A percentile compares a stretch with the other conserved stretches of the same genome.
Conservation (phyloP, 441 rosid species). For the Hypseocharis bilobata region DNA sequence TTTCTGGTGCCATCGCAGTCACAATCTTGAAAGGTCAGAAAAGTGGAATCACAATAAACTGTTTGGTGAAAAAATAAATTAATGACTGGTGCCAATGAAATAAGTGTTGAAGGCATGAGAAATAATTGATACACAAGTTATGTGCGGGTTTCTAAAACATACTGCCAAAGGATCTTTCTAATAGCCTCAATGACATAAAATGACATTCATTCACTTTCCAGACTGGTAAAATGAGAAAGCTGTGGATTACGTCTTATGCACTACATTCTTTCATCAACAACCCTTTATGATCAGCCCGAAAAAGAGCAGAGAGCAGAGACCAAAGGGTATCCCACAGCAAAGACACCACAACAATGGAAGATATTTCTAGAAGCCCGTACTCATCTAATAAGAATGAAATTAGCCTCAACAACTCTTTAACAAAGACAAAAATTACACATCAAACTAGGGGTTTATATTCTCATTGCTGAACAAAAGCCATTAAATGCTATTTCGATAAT, state of each 20-base stretch:
- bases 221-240: not conserved
- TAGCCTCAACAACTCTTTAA: not conserved
- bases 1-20: not conserved
- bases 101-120: not conserved
- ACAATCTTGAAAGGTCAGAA: too few species aligned
- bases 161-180: not conserved
- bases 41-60: too few species aligned
- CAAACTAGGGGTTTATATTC: too few species aligned
- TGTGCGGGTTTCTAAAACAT: not conserved
- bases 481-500: too few species aligned
- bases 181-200: too few species aligned
- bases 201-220: not conserved
- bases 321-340: not conserved
- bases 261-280: not conserved
- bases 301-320: not conserved
- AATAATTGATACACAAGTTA: not conserved
- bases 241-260: not conserved
- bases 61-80: too few species aligned
- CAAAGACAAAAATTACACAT: not conserved
- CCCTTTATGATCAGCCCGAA: too few species aligned
- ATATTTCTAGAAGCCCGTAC: not conserved
- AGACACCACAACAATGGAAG: not conserved
- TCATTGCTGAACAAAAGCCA: too few species aligned
- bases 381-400: not conserved
- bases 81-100: not conserved